Base-by-base conservation (phyloP, 202 grass and related monocot genomes). In the Panicum virgatum region DNA sequence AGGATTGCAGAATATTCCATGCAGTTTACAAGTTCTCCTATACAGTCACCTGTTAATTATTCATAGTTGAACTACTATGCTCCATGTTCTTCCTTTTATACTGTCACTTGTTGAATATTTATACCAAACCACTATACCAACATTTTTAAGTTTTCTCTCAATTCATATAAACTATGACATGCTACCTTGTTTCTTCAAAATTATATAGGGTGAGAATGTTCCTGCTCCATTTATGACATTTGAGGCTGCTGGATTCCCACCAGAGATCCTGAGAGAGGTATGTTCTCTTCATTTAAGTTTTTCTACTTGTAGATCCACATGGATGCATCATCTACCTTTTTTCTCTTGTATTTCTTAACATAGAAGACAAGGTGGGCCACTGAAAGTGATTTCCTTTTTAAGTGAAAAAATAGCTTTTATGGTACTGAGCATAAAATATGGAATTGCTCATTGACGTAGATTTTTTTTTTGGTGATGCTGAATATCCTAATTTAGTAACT, bases 191-290 rank as follows among this genome's bases (percentile, higher is more conserved):
- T 69, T 81, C 53, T 60, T 84, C 43, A 39, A 78, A 73, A 75
- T 80, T 89, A 82, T 82, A 78, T 83, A 98, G 96, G 96, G 96
- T 45, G 93, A 91, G 39, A 93, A 98, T 38, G 91, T 95, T 76
- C 95, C 95, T 70, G 80, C 92, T 75, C 95, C 95, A 4, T 98
- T 93, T 90, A 98, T 94, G 92, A 98, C 95, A 86, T 98, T 98
- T 84, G 95, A 98, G 67, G 72, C 92, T 45, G 89, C 95, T 46
- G 95, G 95, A 67, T 94, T 98, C 62, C 95, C 92, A 32, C 86
- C 95, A 34, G 95, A 98, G 83, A 89, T 98, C 66, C 66, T 98
- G 47, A 88, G 88, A 73, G 96, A 98, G 96, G 96, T 98, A 96
- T 76, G 69, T 84, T 74, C 52, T 76, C 57, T 86, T 79, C 12